These are phyloP conservation scores for Globisporangium echinulatum DNA, from an alignment of 352 stramenopile genomes.

Conservation along the genomic window DNA sequence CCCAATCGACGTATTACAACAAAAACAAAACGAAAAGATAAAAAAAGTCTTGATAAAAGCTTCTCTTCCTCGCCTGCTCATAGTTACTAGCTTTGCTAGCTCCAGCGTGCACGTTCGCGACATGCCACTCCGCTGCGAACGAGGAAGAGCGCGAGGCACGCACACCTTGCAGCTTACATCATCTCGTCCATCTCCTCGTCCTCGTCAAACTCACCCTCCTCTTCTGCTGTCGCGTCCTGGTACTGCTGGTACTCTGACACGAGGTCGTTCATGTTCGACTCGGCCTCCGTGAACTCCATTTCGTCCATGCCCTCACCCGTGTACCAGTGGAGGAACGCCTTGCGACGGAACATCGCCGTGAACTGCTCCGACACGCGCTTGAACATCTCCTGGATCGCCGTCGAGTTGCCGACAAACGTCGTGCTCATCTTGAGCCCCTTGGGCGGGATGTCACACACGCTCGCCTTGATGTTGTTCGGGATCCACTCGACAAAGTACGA, in stretches of 20 bases:
- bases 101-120: constrained; percentile 10
- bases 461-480: constrained; percentile 99
- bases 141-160: constrained; percentile 1
- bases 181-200: constrained; percentile 93
- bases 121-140: constrained; percentile 14
- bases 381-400: constrained; percentile 99
- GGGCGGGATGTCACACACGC: constrained; percentile 98
- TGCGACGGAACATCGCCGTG: constrained; percentile 99
- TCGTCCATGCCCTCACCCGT: constrained; percentile 99
- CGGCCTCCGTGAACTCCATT: constrained; percentile 99
- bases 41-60: constrained; percentile 38
- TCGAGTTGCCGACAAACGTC: constrained; percentile 99
- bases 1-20: constrained; percentile 5
- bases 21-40: constrained; percentile 52
- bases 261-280: constrained; percentile 99
- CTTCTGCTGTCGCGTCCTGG: constrained; percentile 98
- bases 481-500: constrained; percentile 99
- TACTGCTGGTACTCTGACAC: constrained; percentile 99
- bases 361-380: constrained; percentile 99
- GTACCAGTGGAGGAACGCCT: constrained; percentile 99
- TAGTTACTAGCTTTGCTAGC: constrained; percentile 53
- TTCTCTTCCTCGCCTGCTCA: constrained; percentile 55
- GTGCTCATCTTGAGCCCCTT: constrained; percentile 98
- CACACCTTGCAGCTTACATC: constrained; percentile 65
- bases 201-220: constrained; percentile 97